phyloP scores from a whole-genome alignment of 2,329 filamentous ascomycete genomes.

The Colletotrichum eremochloae region DNA sequence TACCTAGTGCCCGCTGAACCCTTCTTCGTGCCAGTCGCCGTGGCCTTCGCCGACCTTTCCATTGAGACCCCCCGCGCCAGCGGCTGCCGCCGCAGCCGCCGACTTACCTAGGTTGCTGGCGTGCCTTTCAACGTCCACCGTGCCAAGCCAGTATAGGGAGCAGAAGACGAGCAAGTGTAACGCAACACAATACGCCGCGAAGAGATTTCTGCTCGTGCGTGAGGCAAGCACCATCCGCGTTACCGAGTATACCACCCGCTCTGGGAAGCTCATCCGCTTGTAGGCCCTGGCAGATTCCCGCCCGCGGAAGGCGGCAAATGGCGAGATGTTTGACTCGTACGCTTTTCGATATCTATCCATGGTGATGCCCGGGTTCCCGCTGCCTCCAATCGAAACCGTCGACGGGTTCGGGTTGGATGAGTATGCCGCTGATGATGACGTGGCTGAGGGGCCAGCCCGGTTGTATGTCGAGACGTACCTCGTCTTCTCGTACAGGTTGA shows the following conservation, averaged over 20 bases:
- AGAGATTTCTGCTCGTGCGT: constrained; percentile 90
- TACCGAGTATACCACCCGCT: constrained; percentile 89
- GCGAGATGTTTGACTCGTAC: constrained; percentile 95
- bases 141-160: constrained; percentile 87
- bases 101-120: constrained; percentile 68
- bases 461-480: constrained; percentile 96
- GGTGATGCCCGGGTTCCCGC: constrained; percentile 71
- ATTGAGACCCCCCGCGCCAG: constrained; percentile 50
- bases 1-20: constrained; percentile 61
- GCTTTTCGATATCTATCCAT: constrained; percentile 90
- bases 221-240: constrained; percentile 93
- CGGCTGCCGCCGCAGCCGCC: constrained; percentile 55
- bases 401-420: constrained; percentile 81
- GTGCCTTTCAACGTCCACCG: constrained; percentile 73
- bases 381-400: constrained; percentile 71
- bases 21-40: constrained; percentile 75
- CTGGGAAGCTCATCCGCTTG: constrained; percentile 91
- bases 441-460: constrained; percentile 72
- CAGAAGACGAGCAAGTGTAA: constrained; percentile 90
- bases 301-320: constrained; percentile 95
- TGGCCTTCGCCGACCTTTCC: constrained; percentile 52
- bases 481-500: constrained; percentile 97
- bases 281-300: constrained; percentile 92
- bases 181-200: constrained; percentile 90
- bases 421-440: constrained; percentile 75